Conservation (phyloP, 768 basidiomycete genomes). For the Pleurotus salmoneostramineus region DNA sequence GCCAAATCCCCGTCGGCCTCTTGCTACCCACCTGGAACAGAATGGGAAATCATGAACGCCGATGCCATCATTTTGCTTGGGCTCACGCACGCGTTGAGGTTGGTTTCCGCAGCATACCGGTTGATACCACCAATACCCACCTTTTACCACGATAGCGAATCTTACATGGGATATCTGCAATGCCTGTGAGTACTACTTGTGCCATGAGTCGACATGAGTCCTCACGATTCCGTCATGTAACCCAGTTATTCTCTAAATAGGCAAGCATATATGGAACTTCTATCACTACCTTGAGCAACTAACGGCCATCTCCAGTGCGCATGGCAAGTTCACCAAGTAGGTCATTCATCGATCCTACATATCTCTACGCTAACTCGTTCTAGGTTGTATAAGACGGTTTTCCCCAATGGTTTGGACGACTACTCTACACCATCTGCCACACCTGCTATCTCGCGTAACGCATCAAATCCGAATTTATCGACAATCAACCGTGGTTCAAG, state of each 20-base stretch:
- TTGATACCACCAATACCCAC: constrained; percentile 2
- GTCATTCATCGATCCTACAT: constrained; percentile 9
- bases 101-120: constrained; percentile 16
- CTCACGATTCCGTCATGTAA: constrained; percentile 7
- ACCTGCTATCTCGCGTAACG: constrained; percentile 29
- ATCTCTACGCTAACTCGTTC: constrained; percentile 2
- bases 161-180: constrained; percentile 75
- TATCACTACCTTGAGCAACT: not conserved
- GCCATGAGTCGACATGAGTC: not conserved
- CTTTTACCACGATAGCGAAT: constrained; percentile 45
- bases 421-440: constrained; percentile 33
- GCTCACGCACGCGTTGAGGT: constrained; percentile 69
- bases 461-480: constrained; percentile 19
- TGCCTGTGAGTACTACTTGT: constrained; percentile 51
- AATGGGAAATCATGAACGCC: constrained; percentile 75
- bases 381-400: constrained; percentile 64
- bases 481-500: constrained; percentile 18
- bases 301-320: constrained; percentile 38
- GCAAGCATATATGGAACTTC: constrained; percentile 21
- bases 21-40: constrained; percentile 58
- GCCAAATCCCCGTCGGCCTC: constrained; percentile 29
- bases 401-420: constrained; percentile 53
- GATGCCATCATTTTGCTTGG: constrained; percentile 71
- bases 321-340: constrained; percentile 73
- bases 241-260: constrained; percentile 47